These are phyloP conservation scores for Elongisporangium prolatum DNA, from an alignment of 352 stramenopile genomes.

Conservation along the genomic window DNA sequence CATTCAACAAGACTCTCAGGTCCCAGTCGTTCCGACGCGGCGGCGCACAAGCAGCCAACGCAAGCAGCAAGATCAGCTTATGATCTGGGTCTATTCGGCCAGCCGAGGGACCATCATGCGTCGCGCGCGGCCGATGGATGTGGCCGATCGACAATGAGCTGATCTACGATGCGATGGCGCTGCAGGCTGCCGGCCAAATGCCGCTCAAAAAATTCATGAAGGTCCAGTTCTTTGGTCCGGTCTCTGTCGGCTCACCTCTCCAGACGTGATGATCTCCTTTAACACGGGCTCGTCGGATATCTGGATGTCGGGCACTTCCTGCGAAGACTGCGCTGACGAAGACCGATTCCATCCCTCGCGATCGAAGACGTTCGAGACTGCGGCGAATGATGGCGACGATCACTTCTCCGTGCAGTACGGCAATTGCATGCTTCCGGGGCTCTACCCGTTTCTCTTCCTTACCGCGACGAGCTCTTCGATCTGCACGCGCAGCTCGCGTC, in stretches of 20 bases:
- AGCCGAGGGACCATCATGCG: too few relatives aligned
- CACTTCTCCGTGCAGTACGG: conserved; percentile 72
- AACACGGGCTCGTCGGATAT: conserved; percentile 80
- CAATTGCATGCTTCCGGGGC: conserved; percentile 16
- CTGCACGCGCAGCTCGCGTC: neutral
- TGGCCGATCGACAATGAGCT: conserved; percentile 5
- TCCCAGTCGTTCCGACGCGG: too few relatives aligned
- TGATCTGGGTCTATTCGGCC: too few relatives aligned
- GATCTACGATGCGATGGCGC: conserved; percentile 24
- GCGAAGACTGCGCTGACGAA: conserved; percentile 46
- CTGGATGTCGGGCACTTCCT: conserved; percentile 59
- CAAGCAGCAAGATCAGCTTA: too few relatives aligned
- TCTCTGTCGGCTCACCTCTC: conserved; percentile 56
- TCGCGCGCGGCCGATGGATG: too few relatives aligned
- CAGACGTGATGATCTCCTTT: conserved; percentile 73
- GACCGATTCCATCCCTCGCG: conserved; percentile 42
- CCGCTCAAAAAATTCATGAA: conserved; percentile 79
- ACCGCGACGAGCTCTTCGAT: neutral
- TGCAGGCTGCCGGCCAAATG: conserved; percentile 34
- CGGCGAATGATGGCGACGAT: conserved; percentile 11
- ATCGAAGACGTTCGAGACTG: conserved; percentile 39
- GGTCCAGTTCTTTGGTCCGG: conserved; percentile 77
- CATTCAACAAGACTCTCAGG: too few relatives aligned
- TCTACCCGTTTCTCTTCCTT: neutral
- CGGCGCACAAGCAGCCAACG: too few relatives aligned